phyloP scores from a whole-genome alignment of 139 green algal genomes.

The Gonium pectorale region DNA sequence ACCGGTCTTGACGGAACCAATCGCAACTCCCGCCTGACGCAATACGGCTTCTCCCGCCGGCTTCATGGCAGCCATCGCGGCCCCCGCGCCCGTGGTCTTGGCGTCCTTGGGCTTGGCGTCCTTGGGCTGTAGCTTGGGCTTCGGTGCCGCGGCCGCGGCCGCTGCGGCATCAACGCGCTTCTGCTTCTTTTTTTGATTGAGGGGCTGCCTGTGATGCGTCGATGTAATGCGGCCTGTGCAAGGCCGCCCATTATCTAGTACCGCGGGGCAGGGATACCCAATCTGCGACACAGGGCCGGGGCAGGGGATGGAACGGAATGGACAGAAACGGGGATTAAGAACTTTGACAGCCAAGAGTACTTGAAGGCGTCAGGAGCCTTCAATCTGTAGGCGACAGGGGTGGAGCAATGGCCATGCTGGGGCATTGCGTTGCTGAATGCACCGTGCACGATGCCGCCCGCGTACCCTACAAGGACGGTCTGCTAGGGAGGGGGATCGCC shows the following conservation, averaged over 20 bases:
- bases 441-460: not conserved
- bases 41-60: not conserved
- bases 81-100: not conserved
- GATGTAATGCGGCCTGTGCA: not conserved
- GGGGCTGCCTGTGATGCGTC: not conserved
- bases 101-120: not conserved
- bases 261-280: conserved; percentile 4
- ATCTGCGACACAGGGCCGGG: not conserved
- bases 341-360: not conserved
- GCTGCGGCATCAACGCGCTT: conserved; percentile 37
- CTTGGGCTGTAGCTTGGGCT: not conserved
- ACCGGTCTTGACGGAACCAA: not conserved
- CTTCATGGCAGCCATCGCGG: not conserved
- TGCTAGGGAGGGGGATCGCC: too few species aligned
- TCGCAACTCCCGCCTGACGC: not conserved
- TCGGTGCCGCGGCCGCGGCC: not conserved
- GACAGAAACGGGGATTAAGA: not conserved
- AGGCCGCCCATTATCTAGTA: conserved; percentile 10
- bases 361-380: not conserved
- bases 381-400: not conserved
- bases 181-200: conserved; percentile 27
- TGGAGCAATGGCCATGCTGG: not conserved
- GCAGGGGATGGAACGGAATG: not conserved
- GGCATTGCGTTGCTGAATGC: not conserved
- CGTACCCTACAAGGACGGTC: not conserved